phyloP scores from a whole-genome alignment of 2,329 filamentous ascomycete genomes.

The Pseudocercospora musae region DNA sequence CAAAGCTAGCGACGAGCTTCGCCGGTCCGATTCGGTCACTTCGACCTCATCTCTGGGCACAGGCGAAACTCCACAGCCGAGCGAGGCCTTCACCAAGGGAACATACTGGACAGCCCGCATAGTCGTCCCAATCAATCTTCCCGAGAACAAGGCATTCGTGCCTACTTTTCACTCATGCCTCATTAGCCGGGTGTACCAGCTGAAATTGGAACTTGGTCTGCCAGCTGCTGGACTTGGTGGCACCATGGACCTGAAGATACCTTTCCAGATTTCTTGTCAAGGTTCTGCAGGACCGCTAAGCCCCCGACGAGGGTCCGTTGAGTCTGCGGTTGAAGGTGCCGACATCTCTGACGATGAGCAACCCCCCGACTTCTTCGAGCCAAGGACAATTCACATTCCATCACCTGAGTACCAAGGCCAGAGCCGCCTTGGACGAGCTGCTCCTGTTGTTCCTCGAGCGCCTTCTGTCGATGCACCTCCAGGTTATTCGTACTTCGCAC shows the following conservation, averaged over 20 bases:
- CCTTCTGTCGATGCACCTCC: slow-evolving; percentile 25
- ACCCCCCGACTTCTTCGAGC: slow-evolving; percentile 34
- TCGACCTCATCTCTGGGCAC: slow-evolving; percentile 28
- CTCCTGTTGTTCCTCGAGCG: slow-evolving; percentile 12
- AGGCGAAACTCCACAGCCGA: slow-evolving; percentile 35
- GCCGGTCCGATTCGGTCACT: slow-evolving; percentile 36
- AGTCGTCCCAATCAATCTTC: slow-evolving; percentile 61
- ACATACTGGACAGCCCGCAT: slow-evolving; percentile 61
- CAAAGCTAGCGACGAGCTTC: background rate
- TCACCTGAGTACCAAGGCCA: slow-evolving; percentile 21
- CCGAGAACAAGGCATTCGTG: slow-evolving; percentile 57
- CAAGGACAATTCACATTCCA: slow-evolving; percentile 37
- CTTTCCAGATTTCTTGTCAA: slow-evolving; percentile 38
- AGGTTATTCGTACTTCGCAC: slow-evolving; percentile 25
- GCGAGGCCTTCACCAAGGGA: slow-evolving; percentile 43
- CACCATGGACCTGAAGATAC: background rate
- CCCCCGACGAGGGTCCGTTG: slow-evolving; percentile 16
- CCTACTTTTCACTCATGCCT: slow-evolving; percentile 70
- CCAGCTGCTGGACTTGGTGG: slow-evolving; percentile 44
- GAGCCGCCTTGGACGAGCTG: slow-evolving; percentile 20
- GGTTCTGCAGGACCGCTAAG: slow-evolving; percentile 14
- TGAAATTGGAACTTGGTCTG: slow-evolving; percentile 58
- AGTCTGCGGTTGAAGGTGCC: slow-evolving; percentile 20
- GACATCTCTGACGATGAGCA: slow-evolving; percentile 27
- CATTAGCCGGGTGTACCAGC: slow-evolving; percentile 59